These are phyloP conservation scores for Aspergillus brasiliensis DNA, from an alignment of 2,329 filamentous ascomycete genomes.

Conservation along the genomic window DNA sequence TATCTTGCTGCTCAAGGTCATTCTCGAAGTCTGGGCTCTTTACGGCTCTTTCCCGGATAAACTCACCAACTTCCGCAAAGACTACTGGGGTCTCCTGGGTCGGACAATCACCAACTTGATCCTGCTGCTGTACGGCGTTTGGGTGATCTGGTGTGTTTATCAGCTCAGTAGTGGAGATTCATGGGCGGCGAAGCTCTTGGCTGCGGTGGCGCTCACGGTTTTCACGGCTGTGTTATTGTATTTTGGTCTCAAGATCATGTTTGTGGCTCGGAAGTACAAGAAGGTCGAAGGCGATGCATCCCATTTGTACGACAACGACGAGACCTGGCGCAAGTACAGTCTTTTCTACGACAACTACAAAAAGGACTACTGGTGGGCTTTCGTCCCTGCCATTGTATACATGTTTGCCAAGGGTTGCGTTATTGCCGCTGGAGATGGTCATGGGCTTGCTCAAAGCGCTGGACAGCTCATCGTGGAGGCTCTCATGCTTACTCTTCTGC, in stretches of 20 bases:
- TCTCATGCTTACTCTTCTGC: constrained; percentile 73
- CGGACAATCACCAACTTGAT: constrained; percentile 89
- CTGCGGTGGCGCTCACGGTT: constrained; percentile 74
- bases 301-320: constrained; percentile 82
- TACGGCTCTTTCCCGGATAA: constrained; percentile 81
- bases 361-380: constrained; percentile 95
- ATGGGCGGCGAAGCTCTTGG: constrained; percentile 84
- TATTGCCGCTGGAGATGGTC: constrained; percentile 80
- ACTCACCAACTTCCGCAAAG: constrained; percentile 82
- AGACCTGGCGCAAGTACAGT: constrained; percentile 91
- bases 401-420: constrained; percentile 86
- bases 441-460: constrained; percentile 78
- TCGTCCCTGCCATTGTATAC: constrained; percentile 85
- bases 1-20: constrained; percentile 85
- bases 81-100: constrained; percentile 92
- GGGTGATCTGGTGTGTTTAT: constrained; percentile 94
- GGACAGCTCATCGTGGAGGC: constrained; percentile 80
- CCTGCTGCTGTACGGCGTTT: constrained; percentile 87
- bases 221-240: constrained; percentile 82
- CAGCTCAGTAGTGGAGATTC: constrained; percentile 94
- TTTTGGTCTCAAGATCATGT: constrained; percentile 83
- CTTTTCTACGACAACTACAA: constrained; percentile 97
- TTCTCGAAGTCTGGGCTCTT: constrained; percentile 89
- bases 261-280: constrained; percentile 73
- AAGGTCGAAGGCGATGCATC: constrained; percentile 71